These are phyloP conservation scores for Fusarium avenaceum DNA, from an alignment of 2,329 filamentous ascomycete species.

Conservation along the genomic window DNA sequence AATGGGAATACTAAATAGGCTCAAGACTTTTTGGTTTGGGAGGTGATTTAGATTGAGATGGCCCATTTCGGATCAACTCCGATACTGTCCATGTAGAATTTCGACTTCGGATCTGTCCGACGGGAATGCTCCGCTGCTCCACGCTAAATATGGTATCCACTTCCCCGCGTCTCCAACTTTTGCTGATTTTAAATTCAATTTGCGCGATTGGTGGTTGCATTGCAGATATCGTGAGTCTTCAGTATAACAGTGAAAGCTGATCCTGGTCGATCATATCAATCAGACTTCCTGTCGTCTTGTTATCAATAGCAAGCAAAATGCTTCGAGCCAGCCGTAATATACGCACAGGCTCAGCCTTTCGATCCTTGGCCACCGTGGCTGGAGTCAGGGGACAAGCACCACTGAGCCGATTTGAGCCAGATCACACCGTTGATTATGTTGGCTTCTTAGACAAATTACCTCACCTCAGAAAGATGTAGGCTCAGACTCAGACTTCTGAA, in stretches of 20 bases:
- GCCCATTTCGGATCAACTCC: too few species aligned
- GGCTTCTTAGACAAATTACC: slow-evolving; percentile 12
- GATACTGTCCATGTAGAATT: not conserved
- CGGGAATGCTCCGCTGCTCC: not conserved
- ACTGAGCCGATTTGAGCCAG: slow-evolving; percentile 19
- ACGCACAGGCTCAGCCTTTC: slow-evolving; percentile 2
- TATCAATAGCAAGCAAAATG: not conserved
- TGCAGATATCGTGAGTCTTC: not conserved
- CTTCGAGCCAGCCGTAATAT: slow-evolving; percentile 10
- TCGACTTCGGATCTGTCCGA: not conserved
- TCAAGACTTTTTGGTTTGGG: too few species aligned
- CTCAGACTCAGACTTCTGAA: too few species aligned
- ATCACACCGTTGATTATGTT: slow-evolving; percentile 15
- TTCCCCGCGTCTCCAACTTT: slow-evolving; percentile 4
- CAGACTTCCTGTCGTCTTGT: not conserved
- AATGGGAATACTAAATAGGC: too few species aligned
- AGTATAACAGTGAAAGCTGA: not conserved
- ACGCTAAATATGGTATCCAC: not conserved
- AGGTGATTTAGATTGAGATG: too few species aligned
- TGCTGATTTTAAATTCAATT: slow-evolving; percentile 12
- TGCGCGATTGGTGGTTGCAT: not conserved
- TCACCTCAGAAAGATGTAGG: not conserved
- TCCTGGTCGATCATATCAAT: not conserved
- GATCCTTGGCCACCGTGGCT: slow-evolving; percentile 13
- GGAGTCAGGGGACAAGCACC: slow-evolving; percentile 17